Evolutionary conservation across 148 eudicot species (phyloP).

Genomic region (Silene latifolia): DNA sequence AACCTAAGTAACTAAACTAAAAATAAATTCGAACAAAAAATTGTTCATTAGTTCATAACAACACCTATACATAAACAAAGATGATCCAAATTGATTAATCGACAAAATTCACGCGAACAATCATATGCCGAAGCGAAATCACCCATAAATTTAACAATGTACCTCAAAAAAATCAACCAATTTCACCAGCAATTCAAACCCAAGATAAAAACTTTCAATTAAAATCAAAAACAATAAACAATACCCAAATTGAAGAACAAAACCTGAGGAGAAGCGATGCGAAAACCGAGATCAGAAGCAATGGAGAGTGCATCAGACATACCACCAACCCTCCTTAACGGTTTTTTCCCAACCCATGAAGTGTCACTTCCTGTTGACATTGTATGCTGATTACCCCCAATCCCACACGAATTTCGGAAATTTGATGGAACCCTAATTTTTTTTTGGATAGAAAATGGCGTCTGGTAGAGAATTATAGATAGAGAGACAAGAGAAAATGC

Average conservation of each 20-base stretch:
- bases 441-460: too few species aligned
- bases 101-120: background rate
- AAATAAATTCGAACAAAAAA: too few species aligned
- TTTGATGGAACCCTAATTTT: background rate
- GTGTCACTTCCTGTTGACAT: slow-evolving; percentile 56
- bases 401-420: background rate
- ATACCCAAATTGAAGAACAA: background rate
- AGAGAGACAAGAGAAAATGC: too few species aligned
- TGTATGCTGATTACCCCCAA: background rate
- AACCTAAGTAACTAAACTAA: too few species aligned
- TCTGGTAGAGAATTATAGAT: too few species aligned
- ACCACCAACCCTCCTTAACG: slow-evolving; percentile 55
- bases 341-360: slow-evolving; percentile 68
- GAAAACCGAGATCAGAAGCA: slow-evolving; percentile 65
- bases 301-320: slow-evolving; percentile 73
- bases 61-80: background rate
- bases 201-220: background rate
- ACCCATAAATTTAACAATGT: background rate
- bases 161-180: background rate
- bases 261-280: slow-evolving; percentile 52
- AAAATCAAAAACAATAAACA: background rate
- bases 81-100: too few species aligned
- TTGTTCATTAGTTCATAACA: too few species aligned
- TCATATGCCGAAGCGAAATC: background rate
- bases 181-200: background rate